Percentiles rank a stretch among this genome's conserved stretches.
phyloP scores from a whole-genome alignment of 2,329 filamentous ascomycete species.

The Aspergillus texensis region DNA sequence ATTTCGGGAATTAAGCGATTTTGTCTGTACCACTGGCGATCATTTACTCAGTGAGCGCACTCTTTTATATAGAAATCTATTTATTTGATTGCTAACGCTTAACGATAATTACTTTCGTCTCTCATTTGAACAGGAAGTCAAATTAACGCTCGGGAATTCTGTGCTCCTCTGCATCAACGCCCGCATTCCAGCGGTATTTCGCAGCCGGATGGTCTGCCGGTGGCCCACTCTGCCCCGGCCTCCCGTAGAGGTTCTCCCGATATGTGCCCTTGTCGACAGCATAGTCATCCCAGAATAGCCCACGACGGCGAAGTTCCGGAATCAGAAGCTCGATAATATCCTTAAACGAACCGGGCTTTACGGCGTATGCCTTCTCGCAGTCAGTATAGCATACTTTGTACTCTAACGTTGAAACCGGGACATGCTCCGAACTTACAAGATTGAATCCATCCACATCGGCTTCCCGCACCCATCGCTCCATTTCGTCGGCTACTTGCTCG shows the following conservation, averaged over 20 bases:
- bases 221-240: constrained; percentile 37
- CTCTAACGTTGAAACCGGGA: not conserved
- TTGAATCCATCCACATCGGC: constrained; percentile 77
- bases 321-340: constrained; percentile 68
- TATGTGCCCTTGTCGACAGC: constrained; percentile 40
- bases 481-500: constrained; percentile 64
- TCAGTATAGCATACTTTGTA: constrained; percentile 21
- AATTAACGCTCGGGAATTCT: constrained; percentile 33
- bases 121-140: too few relatives aligned
- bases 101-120: rapidly evolving
- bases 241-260: constrained; percentile 42
- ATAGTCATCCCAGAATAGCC: constrained; percentile 47
- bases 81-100: not conserved
- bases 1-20: not conserved
- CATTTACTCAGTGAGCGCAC: rapidly evolving
- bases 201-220: constrained; percentile 39
- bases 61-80: not conserved
- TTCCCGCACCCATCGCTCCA: constrained; percentile 69
- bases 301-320: constrained; percentile 63
- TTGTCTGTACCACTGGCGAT: rapidly evolving
- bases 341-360: constrained; percentile 69
- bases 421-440: constrained; percentile 53
- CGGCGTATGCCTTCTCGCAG: constrained; percentile 57
- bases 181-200: constrained; percentile 42
- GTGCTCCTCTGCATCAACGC: constrained; percentile 35